These are phyloP conservation scores for Aspergillus fumigatiaffinis DNA, from an alignment of 2,329 filamentous ascomycete genomes.

Conservation along the genomic window DNA sequence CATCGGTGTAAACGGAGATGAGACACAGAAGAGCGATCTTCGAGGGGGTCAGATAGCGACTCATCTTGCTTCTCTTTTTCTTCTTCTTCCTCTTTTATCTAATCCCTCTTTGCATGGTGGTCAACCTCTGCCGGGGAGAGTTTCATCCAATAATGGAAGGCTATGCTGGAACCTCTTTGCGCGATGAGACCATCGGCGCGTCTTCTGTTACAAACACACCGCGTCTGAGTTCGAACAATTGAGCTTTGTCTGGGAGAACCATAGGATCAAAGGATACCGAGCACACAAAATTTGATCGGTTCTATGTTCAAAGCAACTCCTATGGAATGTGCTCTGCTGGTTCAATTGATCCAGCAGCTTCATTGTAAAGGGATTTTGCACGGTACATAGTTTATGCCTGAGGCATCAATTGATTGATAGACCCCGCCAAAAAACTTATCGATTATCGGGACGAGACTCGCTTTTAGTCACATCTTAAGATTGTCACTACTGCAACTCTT, in stretches of 20 bases:
- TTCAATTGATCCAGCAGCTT: not conserved
- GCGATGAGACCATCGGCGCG: not conserved
- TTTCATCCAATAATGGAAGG: not conserved
- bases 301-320: not conserved
- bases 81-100: not conserved
- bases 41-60: conserved; percentile 80
- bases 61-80: conserved; percentile 50
- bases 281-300: not conserved
- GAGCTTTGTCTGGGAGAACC: not conserved
- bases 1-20: conserved; percentile 74
- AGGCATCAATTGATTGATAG: not conserved
- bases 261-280: not conserved
- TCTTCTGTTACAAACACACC: not conserved
- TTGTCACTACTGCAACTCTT: not conserved
- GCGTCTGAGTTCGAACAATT: not conserved
- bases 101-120: not conserved
- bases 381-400: not conserved
- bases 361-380: not conserved
- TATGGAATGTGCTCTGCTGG: not conserved
- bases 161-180: not conserved
- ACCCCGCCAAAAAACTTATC: conserved; percentile 7
- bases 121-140: not conserved
- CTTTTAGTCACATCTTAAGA: not conserved
- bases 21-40: conserved; percentile 80
- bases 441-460: not conserved